Base-by-base conservation (phyloP, 768 basidiomycete species). In the Dictyophora rubrovolvata region DNA sequence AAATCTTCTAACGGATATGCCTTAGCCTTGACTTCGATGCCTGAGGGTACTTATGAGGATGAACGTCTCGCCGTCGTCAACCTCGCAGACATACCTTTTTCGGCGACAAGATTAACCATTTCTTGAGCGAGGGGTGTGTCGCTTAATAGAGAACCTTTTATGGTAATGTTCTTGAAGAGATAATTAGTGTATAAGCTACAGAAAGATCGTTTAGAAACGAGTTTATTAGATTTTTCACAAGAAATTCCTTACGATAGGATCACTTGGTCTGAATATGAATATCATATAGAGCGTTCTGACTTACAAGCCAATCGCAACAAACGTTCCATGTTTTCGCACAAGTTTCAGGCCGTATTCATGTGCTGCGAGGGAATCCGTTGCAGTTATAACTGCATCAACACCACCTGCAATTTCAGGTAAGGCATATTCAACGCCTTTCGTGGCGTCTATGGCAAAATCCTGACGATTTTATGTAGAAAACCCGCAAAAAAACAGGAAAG, bases 21-120 rank as follows among this genome's bases (percentile, higher is more conserved):
- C 12, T 47, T 36, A 18, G 55, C 42, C 42, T 56, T 56, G n/a
- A 56, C 55, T 56, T 56, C 55, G 37, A 56, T 56, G 14, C 55
- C 55, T 56, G 16, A 14, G 6, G 14, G 37, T 1, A 10, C 16
- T 35, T 18, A 37, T 5, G 16, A 5, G 23, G 17, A 37, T 28
- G 34, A n/a, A 7, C 17, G 5, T n/a, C 8, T 17, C 28, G 21
- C 22, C 16, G 20, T 9, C 5, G 54, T 17, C 16, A 56, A 22
- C 20, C 17, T 1, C 18, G 21, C 1, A 5, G 12, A 48, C 8
- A 1, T 56, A 48, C 55, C 55, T 17, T 56, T 37, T 42, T 37
- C 55, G 21, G 55, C 37, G 17, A 56, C 55, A 22, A 56, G 55
- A 20, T 11, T 47, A 16, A 56, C 37, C 55, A 56, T 56, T 20